Conservation (phyloP, 225 moss, liverwort and hornwort species). For the Bryoerythrophyllum caledonicum region DNA sequence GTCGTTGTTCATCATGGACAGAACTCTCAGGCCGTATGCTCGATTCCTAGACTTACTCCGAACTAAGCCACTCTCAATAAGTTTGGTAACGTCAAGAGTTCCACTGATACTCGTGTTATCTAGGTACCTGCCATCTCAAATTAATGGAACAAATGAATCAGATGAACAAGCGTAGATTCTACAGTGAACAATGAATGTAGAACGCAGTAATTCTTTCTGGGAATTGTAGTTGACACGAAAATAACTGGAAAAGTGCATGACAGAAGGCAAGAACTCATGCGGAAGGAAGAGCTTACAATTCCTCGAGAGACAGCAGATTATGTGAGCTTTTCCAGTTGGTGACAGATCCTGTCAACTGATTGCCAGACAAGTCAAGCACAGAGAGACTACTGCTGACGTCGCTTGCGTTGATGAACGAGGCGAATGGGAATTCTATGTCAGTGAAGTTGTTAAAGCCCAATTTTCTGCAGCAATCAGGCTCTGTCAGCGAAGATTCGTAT, state of each 20-base stretch:
- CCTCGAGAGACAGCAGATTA: slow-evolving; percentile 14
- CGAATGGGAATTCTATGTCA: not conserved
- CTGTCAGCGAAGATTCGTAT: no score
- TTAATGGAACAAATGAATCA: no score
- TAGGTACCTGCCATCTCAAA: slow-evolving; percentile 3
- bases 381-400: not conserved
- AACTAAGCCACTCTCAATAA: slow-evolving; percentile 1
- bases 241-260: not conserved
- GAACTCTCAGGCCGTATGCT: not conserved
- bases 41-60: not conserved
- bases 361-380: slow-evolving; percentile 24
- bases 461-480: slow-evolving; percentile 1
- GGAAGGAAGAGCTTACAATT: slow-evolving; percentile 4
- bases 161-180: no score
- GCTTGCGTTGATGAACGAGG: not conserved
- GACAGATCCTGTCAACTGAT: slow-evolving; percentile 18
- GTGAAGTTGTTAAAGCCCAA: slow-evolving; percentile 17
- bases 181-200: no score
- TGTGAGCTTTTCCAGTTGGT: slow-evolving; percentile 14
- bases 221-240: no score
- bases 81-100: slow-evolving; percentile 20
- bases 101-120: slow-evolving; percentile 14
- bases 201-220: no score
- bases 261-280: not conserved
- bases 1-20: slow-evolving; percentile 18